Conservation (phyloP, 2,329 filamentous ascomycete genomes). For the Colletotrichum sojae region DNA sequence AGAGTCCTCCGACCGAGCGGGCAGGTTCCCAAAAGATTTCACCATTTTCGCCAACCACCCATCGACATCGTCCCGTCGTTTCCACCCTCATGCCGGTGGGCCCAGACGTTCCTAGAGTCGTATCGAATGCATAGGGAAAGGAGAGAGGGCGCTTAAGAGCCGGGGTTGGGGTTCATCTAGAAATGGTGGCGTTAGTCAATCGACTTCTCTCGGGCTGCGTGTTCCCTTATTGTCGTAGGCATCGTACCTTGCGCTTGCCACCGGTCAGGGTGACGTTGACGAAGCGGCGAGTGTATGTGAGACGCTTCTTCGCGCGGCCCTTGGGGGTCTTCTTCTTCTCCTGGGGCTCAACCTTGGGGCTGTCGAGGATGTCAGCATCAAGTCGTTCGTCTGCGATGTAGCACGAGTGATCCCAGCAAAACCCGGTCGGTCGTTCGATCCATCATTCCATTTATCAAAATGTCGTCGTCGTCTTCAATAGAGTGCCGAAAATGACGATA, state of each 20-base stretch:
- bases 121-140: conserved; percentile 40
- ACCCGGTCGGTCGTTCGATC: conserved; percentile 8
- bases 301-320: conserved; percentile 97
- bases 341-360: conserved; percentile 81
- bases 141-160: conserved; percentile 49
- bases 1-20: conserved; percentile 20
- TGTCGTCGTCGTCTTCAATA: not conserved
- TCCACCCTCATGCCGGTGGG: conserved; percentile 40
- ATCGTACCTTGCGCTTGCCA: conserved; percentile 94
- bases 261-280: conserved; percentile 98
- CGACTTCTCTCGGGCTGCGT: not conserved
- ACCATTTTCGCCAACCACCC: conserved; percentile 38
- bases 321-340: conserved; percentile 98
- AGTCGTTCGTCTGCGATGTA: conserved; percentile 9
- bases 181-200: conserved; percentile 40
- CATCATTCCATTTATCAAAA: not conserved
- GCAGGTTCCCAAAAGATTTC: conserved; percentile 35
- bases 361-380: conserved; percentile 33
- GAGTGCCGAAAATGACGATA: not conserved
- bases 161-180: conserved; percentile 60
- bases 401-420: not conserved
- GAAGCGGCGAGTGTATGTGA: conserved; percentile 97
- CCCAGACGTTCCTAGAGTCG: conserved; percentile 42
- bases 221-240: not conserved
- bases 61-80: conserved; percentile 40